Evolutionary conservation across 768 basidiomycete genomes (phyloP).

Genomic region (Pleurotus sapidus): DNA sequence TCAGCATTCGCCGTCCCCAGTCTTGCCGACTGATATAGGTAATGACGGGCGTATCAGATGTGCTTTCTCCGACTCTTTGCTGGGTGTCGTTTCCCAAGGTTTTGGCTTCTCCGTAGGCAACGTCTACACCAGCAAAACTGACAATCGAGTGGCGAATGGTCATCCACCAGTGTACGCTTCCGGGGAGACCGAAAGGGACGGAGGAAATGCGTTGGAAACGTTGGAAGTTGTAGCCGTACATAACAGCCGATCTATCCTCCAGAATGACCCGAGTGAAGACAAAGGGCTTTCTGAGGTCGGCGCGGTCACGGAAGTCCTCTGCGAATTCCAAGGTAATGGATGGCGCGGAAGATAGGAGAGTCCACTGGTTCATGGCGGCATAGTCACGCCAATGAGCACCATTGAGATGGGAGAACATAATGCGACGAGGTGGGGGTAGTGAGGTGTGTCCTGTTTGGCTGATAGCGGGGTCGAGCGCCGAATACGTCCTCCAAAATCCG

Average conservation of each 20-base stretch:
- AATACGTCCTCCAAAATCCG: constrained; percentile 90
- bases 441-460: constrained; percentile 60
- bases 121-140: constrained; percentile 61
- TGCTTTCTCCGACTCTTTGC: constrained; percentile 34
- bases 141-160: constrained; percentile 72
- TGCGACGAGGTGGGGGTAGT: constrained; percentile 70
- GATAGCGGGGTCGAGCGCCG: constrained; percentile 74
- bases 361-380: constrained; percentile 87
- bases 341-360: constrained; percentile 78
- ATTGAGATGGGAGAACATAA: constrained; percentile 75
- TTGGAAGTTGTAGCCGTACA: constrained; percentile 62
- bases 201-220: constrained; percentile 76
- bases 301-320: constrained; percentile 81
- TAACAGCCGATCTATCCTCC: constrained; percentile 83
- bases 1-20: constrained; percentile 85
- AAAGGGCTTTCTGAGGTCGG: constrained; percentile 46
- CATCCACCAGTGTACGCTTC: constrained; percentile 82
- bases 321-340: constrained; percentile 76
- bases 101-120: constrained; percentile 14
- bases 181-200: constrained; percentile 72
- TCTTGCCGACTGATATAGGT: constrained; percentile 89
- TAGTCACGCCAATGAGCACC: constrained; percentile 88
- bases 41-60: constrained; percentile 68
- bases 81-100: background rate
- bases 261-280: constrained; percentile 87